phyloP scores from a whole-genome alignment of 495 filamentous ascomycete genomes.

The Talaromyces wortmannii region DNA sequence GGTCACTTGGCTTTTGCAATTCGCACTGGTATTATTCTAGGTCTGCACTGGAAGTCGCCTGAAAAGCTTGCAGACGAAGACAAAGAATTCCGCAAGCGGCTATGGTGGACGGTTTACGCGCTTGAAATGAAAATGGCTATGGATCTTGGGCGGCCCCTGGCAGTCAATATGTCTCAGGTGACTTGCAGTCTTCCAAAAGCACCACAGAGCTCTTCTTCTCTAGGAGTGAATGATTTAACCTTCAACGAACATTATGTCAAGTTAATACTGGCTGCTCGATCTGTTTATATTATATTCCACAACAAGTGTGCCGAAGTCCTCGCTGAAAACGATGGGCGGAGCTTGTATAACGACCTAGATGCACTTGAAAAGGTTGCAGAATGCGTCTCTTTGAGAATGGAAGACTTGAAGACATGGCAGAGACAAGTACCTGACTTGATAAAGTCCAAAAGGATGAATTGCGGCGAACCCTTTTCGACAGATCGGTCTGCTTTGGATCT shows the following conservation, averaged over 20 bases:
- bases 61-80: neutral
- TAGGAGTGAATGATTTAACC: neutral
- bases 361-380: constrained; percentile 16
- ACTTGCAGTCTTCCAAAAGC: neutral
- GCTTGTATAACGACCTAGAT: constrained; percentile 1
- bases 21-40: constrained; percentile 6
- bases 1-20: constrained; percentile 6
- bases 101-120: constrained; percentile 10
- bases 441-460: constrained; percentile 20
- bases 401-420: constrained; percentile 24
- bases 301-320: neutral
- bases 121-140: constrained; percentile 7
- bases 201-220: neutral
- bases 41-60: constrained; percentile 6
- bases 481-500: constrained; percentile 27
- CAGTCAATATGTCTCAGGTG: neutral
- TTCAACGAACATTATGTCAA: neutral
- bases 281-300: neutral
- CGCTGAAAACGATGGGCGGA: neutral
- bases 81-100: constrained; percentile 6
- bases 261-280: constrained; percentile 1
- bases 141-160: constrained; percentile 1
- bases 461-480: constrained; percentile 29
- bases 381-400: constrained; percentile 19
- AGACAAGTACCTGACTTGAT: constrained; percentile 26